Evolutionary conservation across 371 early-diverging fungal species (phyloP).

Genomic region (Chytridium lagenaria): DNA sequence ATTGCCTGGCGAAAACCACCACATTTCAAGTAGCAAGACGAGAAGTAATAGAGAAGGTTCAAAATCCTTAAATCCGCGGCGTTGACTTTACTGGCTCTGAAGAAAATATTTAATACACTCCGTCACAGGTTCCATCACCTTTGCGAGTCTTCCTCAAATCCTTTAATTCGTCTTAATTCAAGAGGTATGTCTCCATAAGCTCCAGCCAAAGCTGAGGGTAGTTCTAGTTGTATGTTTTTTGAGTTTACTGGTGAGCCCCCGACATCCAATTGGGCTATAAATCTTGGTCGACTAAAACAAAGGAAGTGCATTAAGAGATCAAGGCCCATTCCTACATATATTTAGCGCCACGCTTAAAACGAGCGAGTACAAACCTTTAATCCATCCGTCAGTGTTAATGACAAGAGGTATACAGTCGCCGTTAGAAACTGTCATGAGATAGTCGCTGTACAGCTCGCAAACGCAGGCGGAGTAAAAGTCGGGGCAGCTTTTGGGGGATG

Average conservation of each 20-base stretch:
- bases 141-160: constrained; percentile 8
- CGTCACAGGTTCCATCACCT: neutral
- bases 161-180: constrained; percentile 24
- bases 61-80: constrained; percentile 66
- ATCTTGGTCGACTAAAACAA: constrained; percentile 57
- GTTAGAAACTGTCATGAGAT: constrained; percentile 49
- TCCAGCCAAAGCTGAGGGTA: neutral
- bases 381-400: constrained; percentile 86
- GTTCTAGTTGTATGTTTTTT: constrained; percentile 24
- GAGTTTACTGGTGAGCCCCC: neutral
- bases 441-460: constrained; percentile 60
- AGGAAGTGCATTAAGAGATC: constrained; percentile 69
- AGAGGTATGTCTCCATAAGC: neutral
- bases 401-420: constrained; percentile 65
- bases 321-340: constrained; percentile 61
- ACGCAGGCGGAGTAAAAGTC: constrained; percentile 71
- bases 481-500: constrained; percentile 69
- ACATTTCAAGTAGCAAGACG: constrained; percentile 21
- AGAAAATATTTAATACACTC: neutral
- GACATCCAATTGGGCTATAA: constrained; percentile 53
- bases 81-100: constrained; percentile 53
- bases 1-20: neutral
- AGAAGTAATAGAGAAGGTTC: constrained; percentile 54
- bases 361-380: constrained; percentile 59
- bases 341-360: neutral